Evolutionary conservation across 208 protist genomes (phyloP), one percentile per base, ranked within the genome.

Genomic region (Trypanosoma cruzi): DNA sequence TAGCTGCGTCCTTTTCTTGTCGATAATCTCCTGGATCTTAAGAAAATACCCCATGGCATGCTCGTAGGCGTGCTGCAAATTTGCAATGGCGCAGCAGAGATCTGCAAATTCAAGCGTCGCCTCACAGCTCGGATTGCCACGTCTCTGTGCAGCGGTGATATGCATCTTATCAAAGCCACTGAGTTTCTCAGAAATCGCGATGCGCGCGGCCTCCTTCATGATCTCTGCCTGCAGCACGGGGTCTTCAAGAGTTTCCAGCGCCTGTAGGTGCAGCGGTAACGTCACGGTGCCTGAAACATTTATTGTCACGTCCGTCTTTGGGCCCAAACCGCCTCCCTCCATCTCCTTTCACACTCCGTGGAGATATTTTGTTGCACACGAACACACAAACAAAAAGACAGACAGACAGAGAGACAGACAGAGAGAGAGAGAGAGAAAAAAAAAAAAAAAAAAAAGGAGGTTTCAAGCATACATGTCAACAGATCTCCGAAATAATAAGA

Each of bases 101-200:
- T 77, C 57, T 2, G 49, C 44, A 18, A 86, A 46, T 29, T 88
- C 64, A 10, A 95, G 73, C 22, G 70, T 11, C 11, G 53, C 78
- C 52, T 75, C 67, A 64, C 46, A 78, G 0, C 46, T 28, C 42
- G 64, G 26, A 31, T 68, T 32, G 53, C 62, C 61, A 16, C 34
- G 5, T 71, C 54, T 75, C 53, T 70, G 67, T 0, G 20, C 48
- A 5, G 58, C 48, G 48, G 62, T 76, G 36, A 84, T 28, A 5
- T 57, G 66, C 14, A 91, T 70, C 13, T 85, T 73, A 31, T 89
- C 84, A 68, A 96, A 93, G 64, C 79, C 81, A 37, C 84, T 84
- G 4, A 96, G 67, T 28, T 72, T 71, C 64, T 96, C 88, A n/a
- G 74, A 76, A 29, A 96, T 79, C 0, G 83, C 78, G 22, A 94